Evolutionary conservation across 2,329 filamentous ascomycete genomes (phyloP).

Genomic region (Capronia americana): DNA sequence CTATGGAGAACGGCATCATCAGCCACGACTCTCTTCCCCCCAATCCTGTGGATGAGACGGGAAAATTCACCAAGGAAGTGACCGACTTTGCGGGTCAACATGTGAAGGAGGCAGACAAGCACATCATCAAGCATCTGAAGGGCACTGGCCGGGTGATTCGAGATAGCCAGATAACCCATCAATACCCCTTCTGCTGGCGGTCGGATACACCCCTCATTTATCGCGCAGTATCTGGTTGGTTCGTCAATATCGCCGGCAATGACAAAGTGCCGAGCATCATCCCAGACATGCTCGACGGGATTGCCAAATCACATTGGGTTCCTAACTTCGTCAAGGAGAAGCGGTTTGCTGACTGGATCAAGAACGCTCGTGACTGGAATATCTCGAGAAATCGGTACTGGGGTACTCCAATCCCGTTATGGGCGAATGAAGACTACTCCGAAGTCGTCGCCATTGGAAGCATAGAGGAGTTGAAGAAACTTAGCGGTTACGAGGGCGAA

Average conservation of each 20-base stretch:
- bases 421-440: constrained; percentile 82
- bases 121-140: constrained; percentile 84
- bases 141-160: constrained; percentile 74
- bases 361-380: constrained; percentile 86
- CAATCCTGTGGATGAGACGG: constrained; percentile 82
- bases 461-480: constrained; percentile 75
- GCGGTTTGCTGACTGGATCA: constrained; percentile 84
- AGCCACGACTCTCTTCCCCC: constrained; percentile 74
- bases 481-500: constrained; percentile 79
- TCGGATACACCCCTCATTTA: constrained; percentile 90
- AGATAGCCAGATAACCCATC: constrained; percentile 81
- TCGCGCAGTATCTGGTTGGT: constrained; percentile 88
- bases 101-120: constrained; percentile 86
- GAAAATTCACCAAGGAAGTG: constrained; percentile 74
- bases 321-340: constrained; percentile 84
- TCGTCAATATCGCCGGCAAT: constrained; percentile 76
- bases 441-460: constrained; percentile 83
- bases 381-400: constrained; percentile 88
- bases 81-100: constrained; percentile 80
- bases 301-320: constrained; percentile 84
- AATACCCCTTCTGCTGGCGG: constrained; percentile 85
- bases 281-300: constrained; percentile 81
- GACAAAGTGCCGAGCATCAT: constrained; percentile 58
- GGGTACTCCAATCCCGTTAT: constrained; percentile 85
- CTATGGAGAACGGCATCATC: constrained; percentile 74